phyloP scores from a whole-genome alignment of 257 asterid species.

The Solanum lignicaule region DNA sequence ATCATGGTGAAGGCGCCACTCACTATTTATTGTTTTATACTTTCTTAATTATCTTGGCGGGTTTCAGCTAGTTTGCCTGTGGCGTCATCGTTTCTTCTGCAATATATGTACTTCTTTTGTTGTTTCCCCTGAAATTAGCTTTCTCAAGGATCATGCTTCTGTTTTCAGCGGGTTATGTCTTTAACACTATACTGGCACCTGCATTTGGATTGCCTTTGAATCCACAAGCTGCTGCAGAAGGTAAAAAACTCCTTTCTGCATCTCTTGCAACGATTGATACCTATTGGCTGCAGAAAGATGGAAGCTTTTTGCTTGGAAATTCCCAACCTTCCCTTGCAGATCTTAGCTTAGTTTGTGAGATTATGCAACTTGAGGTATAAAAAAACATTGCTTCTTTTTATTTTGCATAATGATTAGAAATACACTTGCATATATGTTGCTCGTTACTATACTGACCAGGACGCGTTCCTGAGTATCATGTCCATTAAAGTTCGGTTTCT shows the following conservation, averaged over 20 bases:
- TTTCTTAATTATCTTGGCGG: not conserved
- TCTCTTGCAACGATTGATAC: conserved; percentile 58
- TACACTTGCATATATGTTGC: not conserved
- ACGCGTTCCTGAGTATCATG: not conserved
- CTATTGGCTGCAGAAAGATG: conserved; percentile 63
- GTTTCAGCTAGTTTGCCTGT: not conserved
- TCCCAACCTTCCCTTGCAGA: conserved; percentile 83
- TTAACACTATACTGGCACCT: conserved; percentile 52
- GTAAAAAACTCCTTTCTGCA: conserved; percentile 45
- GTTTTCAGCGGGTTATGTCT: conserved; percentile 40
- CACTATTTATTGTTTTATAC: not conserved
- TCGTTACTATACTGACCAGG: not conserved
- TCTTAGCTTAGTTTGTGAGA: conserved; percentile 79
- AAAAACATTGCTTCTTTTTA: not conserved
- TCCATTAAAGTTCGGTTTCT: not conserved
- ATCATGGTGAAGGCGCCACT: not conserved
- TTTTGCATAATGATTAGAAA: not conserved
- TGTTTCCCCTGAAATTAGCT: not conserved
- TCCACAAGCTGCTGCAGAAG: conserved; percentile 63
- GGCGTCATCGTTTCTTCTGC: not conserved
- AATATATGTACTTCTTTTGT: not conserved
- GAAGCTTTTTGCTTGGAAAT: conserved; percentile 64
- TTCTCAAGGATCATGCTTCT: conserved; percentile 2
- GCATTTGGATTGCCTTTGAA: conserved; percentile 53
- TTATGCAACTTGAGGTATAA: conserved; percentile 84